Evolutionary conservation across 2,329 filamentous ascomycete species (phyloP).

Genomic region (Elsinoe batatas): DNA sequence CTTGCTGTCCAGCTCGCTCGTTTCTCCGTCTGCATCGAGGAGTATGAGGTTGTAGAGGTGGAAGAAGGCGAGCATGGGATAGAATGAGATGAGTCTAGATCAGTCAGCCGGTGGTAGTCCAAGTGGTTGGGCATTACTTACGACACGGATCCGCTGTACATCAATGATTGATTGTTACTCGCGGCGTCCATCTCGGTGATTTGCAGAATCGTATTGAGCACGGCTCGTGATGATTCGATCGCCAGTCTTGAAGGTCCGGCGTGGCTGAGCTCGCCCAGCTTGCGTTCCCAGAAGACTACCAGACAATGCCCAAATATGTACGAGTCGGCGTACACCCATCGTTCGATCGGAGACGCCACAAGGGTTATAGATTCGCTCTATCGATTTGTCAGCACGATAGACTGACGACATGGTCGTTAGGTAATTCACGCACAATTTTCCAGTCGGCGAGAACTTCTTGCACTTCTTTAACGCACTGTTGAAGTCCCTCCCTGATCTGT

Average conservation of each 20-base stretch:
- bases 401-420: neutral
- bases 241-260: neutral
- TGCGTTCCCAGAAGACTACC: constrained; percentile 6
- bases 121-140: neutral
- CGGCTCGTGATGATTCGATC: neutral
- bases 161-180: neutral
- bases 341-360: neutral
- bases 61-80: constrained; percentile 10
- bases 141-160: constrained; percentile 5
- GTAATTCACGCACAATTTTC: neutral
- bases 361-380: constrained; percentile 5
- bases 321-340: constrained; percentile 1
- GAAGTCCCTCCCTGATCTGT: neutral
- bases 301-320: constrained; percentile 1
- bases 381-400: neutral
- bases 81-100: constrained; percentile 3
- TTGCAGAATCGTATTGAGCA: neutral
- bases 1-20: neutral
- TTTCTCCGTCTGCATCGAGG: constrained; percentile 7
- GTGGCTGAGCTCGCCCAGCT: constrained; percentile 6
- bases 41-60: constrained; percentile 4
- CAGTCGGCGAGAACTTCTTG: neutral
- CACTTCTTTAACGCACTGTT: neutral
- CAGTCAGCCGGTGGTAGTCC: neutral
- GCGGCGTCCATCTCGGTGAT: neutral